These are phyloP conservation scores for Fimicolochytrium jonesii DNA, from an alignment of 192 early-diverging fungal species.

Conservation along the genomic window DNA sequence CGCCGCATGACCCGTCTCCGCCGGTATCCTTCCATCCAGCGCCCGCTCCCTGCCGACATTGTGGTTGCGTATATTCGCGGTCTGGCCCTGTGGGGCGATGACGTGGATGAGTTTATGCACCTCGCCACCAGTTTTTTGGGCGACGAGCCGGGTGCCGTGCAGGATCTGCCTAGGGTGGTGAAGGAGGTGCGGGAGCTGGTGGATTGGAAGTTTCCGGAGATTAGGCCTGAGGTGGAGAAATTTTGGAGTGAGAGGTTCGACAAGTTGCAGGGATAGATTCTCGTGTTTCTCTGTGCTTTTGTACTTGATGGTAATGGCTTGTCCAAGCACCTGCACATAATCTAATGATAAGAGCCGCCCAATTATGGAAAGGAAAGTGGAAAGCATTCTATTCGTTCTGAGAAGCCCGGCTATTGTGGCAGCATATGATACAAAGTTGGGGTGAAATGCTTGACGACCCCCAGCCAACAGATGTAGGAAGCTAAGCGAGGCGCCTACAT, in stretches of 20 bases:
- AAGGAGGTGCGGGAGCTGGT: not conserved
- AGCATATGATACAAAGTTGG: no score
- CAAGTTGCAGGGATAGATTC: no score
- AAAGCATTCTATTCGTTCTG: no score
- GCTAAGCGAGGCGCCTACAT: no score
- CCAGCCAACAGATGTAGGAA: no score
- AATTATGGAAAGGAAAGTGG: no score
- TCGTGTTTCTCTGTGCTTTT: no score
- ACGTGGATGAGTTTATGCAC: constrained; percentile 1
- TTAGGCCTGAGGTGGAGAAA: not conserved
- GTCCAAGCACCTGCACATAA: no score
- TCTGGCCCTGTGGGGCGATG: constrained; percentile 1
- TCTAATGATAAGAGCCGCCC: no score
- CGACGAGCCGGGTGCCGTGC: not conserved
- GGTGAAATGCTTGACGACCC: no score
- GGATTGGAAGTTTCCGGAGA: constrained; percentile 2
- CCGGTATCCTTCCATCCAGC: not conserved
- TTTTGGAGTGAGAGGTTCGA: not conserved
- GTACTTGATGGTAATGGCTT: no score
- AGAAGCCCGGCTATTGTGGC: no score
- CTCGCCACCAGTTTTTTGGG: not conserved
- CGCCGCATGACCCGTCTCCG: not conserved
- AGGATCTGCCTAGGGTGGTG: not conserved
- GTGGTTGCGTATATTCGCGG: not conserved
- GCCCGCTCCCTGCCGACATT: not conserved